Percentiles rank a stretch among this genome's conserved stretches.
Evolutionary conservation across 768 basidiomycete genomes (phyloP).

Genomic region (Sistotremastrum niveocremeum): DNA sequence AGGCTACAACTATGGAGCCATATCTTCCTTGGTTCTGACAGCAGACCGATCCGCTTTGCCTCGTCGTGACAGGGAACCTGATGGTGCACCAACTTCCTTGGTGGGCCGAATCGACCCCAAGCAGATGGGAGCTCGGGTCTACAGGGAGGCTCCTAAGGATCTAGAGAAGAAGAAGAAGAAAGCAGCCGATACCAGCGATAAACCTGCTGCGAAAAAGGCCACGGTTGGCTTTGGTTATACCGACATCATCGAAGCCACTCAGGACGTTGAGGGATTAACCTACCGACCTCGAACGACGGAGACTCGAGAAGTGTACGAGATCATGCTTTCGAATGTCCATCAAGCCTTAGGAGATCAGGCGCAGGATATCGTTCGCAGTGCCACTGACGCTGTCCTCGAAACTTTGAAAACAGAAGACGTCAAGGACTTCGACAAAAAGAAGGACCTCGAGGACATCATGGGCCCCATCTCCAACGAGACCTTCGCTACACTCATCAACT

Average conservation of each 20-base stretch:
- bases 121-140: constrained; percentile 89
- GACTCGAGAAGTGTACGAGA: constrained; percentile 88
- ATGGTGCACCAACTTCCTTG: constrained; percentile 89
- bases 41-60: constrained; percentile 73
- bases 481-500: constrained; percentile 70
- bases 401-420: constrained; percentile 74
- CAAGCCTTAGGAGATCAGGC: constrained; percentile 83
- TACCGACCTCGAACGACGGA: constrained; percentile 92
- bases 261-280: constrained; percentile 82
- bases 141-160: constrained; percentile 74
- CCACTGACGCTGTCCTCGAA: constrained; percentile 86
- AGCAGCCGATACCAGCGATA: constrained; percentile 47
- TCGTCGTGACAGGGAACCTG: constrained; percentile 87
- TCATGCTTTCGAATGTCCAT: constrained; percentile 77
- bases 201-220: constrained; percentile 38
- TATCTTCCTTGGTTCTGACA: constrained; percentile 89
- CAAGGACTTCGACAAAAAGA: constrained; percentile 97
- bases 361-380: constrained; percentile 89
- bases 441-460: constrained; percentile 65
- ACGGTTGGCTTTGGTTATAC: constrained; percentile 62
- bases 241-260: constrained; percentile 89
- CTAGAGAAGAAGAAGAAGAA: constrained; percentile 90
- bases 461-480: constrained; percentile 51
- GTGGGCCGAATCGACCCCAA: constrained; percentile 78
- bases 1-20: constrained; percentile 91